Conservation (phyloP, 805 yeast genomes). For the Metschnikowia amazonensis region DNA sequence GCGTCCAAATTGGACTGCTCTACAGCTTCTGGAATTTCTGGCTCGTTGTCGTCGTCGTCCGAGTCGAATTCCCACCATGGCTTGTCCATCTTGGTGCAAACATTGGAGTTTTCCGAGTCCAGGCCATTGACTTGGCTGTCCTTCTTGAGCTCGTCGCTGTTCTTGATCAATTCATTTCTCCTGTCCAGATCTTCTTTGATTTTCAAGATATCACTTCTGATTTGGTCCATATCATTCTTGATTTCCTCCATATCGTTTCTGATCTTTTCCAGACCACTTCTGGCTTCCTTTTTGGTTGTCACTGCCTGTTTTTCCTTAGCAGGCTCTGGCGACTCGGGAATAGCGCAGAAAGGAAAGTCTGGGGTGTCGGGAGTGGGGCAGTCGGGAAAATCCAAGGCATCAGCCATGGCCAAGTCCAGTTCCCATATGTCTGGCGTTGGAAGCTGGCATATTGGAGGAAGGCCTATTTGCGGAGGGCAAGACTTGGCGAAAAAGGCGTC, state of each 20-base stretch:
- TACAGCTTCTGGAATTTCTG: too few species aligned
- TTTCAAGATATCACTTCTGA: too few species aligned
- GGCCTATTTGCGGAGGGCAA: background rate
- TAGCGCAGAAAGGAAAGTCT: background rate
- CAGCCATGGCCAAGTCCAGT: background rate
- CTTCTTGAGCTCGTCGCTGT: too few species aligned
- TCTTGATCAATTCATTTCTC: too few species aligned
- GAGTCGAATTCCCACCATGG: slow-evolving; percentile 11
- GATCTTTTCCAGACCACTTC: too few species aligned
- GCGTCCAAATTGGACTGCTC: too few species aligned
- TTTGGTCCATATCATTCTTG: too few species aligned
- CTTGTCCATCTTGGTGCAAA: slow-evolving; percentile 7
- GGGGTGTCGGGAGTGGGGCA: background rate
- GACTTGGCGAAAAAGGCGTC: background rate
- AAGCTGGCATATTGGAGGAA: background rate
- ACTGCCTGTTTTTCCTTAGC: too few species aligned
- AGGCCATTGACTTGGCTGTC: background rate
- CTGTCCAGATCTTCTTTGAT: too few species aligned
- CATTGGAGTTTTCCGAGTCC: background rate
- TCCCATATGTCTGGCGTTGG: background rate
- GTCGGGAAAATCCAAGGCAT: background rate
- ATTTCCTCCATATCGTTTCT: too few species aligned
- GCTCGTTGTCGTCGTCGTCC: slow-evolving; percentile 1
- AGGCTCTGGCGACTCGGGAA: background rate
- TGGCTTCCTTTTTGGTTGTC: too few species aligned